Percentiles rank a stretch among this genome's conserved stretches.
phyloP scores from a whole-genome alignment of 140 eudicot species.

The Cichorium intybus region DNA sequence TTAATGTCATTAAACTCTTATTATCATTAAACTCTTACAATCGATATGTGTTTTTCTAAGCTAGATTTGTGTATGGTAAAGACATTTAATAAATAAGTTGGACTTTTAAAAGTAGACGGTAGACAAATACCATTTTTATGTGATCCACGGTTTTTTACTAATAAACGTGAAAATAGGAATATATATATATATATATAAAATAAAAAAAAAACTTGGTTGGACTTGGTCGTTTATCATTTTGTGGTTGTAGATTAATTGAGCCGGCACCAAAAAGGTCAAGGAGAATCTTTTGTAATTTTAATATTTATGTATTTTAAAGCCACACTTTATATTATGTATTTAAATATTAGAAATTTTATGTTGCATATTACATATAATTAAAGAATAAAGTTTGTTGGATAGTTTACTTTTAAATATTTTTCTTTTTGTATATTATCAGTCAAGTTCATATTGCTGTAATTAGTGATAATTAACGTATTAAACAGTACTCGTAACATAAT shows the following conservation, averaged over 20 bases:
- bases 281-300: background rate
- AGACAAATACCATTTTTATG: background rate
- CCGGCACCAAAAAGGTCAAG: background rate
- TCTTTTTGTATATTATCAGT: background rate
- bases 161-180: background rate
- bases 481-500: too few species aligned
- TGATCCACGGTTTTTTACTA: background rate
- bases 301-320: background rate
- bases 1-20: too few species aligned
- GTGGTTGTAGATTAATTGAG: background rate
- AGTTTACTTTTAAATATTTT: background rate
- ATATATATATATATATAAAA: too few species aligned
- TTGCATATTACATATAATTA: background rate
- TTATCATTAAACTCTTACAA: too few species aligned
- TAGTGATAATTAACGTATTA: too few species aligned
- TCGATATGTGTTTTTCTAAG: background rate
- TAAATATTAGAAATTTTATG: background rate
- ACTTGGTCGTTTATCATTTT: background rate
- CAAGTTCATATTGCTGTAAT: too few species aligned
- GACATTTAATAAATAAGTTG: background rate
- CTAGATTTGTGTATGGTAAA: background rate
- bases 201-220: background rate
- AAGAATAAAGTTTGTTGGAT: background rate
- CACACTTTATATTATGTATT: background rate
- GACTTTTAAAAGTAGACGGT: background rate